Evolutionary conservation across 106 monocot genomes (phyloP).

Genomic region (Acanthochlamys bracteata): DNA sequence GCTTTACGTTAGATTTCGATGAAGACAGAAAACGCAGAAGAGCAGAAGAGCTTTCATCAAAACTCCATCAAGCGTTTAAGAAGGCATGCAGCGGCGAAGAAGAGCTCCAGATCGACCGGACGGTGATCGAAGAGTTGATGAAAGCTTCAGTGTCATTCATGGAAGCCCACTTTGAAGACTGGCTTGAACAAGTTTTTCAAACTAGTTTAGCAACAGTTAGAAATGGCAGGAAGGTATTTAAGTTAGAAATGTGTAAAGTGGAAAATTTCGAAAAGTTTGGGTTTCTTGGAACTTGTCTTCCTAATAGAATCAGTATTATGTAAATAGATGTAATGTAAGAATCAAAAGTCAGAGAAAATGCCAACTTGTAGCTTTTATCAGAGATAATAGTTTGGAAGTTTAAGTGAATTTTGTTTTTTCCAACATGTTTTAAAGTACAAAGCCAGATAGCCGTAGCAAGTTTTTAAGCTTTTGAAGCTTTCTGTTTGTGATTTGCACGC

Average conservation of each 20-base stretch:
- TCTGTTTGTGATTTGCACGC: too few species aligned
- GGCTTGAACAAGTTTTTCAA: conserved; percentile 73
- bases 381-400: too few species aligned
- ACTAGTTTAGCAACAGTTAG: conserved; percentile 32
- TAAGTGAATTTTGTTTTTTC: too few species aligned
- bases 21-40: background rate
- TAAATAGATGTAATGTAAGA: background rate
- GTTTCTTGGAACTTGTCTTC: conserved; percentile 59
- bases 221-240: conserved; percentile 65
- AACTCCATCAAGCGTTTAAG: conserved; percentile 26
- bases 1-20: conserved; percentile 25
- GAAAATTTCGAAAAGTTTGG: conserved; percentile 32
- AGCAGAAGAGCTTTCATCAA: conserved; percentile 19
- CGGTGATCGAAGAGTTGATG: conserved; percentile 32
- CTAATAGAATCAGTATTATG: conserved; percentile 37
- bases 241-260: conserved; percentile 26
- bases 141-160: conserved; percentile 39
- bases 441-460: too few species aligned
- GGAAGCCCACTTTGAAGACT: conserved; percentile 50
- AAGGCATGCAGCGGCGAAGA: conserved; percentile 5
- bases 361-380: too few species aligned
- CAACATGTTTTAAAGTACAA: too few species aligned
- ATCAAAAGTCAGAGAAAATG: too few species aligned
- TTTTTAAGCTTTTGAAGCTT: too few species aligned
- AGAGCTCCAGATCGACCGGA: conserved; percentile 24